These are phyloP conservation scores for Taxillus chinensis DNA, from an alignment of 164 flowering plant species.

Conservation along the genomic window DNA sequence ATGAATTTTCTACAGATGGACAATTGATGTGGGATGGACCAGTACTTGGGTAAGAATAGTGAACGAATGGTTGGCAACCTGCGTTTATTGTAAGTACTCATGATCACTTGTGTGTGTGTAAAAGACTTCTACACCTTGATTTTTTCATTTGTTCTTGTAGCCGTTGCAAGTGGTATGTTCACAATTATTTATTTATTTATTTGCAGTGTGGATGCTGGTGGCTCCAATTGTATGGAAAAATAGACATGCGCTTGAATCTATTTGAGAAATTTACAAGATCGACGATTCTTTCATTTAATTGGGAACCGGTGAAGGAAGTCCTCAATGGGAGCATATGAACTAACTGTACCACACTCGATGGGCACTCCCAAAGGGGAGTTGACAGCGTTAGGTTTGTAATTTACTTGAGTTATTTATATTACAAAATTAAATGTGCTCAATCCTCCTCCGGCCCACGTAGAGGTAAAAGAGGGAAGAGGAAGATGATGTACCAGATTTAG, in stretches of 20 bases:
- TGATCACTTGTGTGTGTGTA: no score
- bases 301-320: no score
- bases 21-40: constrained; percentile 93
- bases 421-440: no score
- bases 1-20: constrained; percentile 51
- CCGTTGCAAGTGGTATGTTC: neutral
- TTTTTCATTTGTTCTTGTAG: neutral
- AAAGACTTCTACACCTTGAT: neutral
- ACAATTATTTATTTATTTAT: neutral
- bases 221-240: constrained; percentile 55
- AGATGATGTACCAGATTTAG: no score
- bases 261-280: constrained; percentile 5
- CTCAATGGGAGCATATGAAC: no score
- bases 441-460: no score
- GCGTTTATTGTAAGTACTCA: constrained; percentile 64
- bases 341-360: no score
- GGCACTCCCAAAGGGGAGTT: no score
- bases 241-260: constrained; percentile 23
- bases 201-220: constrained; percentile 73
- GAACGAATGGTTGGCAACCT: constrained; percentile 82
- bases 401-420: no score
- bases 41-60: constrained; percentile 92
- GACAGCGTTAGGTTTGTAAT: no score
- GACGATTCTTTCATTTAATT: neutral
- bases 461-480: no score